phyloP scores from a whole-genome alignment of 2,329 filamentous ascomycete species.

The Seiridium cupressi region DNA sequence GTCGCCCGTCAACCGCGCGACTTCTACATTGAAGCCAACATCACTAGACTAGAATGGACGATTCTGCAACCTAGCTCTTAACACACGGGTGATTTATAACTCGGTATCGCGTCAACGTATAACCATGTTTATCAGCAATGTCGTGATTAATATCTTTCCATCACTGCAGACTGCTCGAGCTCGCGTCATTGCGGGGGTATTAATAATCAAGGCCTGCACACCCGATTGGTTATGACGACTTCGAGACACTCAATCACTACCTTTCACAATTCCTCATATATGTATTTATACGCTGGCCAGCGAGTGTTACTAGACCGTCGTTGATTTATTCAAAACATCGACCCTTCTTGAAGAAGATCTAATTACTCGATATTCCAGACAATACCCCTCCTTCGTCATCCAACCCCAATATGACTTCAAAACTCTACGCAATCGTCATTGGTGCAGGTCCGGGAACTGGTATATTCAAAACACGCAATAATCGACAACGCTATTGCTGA shows the following conservation, averaged over 20 bases:
- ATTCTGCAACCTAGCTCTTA: neutral
- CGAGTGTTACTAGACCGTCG: too few relatives aligned
- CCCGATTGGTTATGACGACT: neutral
- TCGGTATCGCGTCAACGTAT: neutral
- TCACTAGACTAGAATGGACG: neutral
- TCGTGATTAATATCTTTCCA: neutral
- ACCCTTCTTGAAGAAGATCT: too few relatives aligned
- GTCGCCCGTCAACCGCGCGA: too few relatives aligned
- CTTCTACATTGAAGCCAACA: neutral
- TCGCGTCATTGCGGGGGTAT: slow-evolving; percentile 5
- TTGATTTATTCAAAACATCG: too few relatives aligned
- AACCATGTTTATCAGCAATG: neutral
- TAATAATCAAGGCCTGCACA: neutral
- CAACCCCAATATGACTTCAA: slow-evolving; percentile 22
- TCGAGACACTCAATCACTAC: neutral
- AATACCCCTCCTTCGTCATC: neutral
- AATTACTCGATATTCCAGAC: neutral
- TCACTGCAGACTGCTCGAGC: neutral
- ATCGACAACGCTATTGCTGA: too few relatives aligned
- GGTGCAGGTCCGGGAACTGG: slow-evolving; percentile 67
- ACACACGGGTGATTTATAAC: neutral
- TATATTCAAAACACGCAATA: slow-evolving; percentile 14
- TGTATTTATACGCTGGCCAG: neutral
- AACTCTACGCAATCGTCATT: slow-evolving; percentile 64
- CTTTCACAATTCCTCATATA: neutral